phyloP scores from a whole-genome alignment of 2,329 filamentous ascomycete genomes.

The Fusarium falciforme region DNA sequence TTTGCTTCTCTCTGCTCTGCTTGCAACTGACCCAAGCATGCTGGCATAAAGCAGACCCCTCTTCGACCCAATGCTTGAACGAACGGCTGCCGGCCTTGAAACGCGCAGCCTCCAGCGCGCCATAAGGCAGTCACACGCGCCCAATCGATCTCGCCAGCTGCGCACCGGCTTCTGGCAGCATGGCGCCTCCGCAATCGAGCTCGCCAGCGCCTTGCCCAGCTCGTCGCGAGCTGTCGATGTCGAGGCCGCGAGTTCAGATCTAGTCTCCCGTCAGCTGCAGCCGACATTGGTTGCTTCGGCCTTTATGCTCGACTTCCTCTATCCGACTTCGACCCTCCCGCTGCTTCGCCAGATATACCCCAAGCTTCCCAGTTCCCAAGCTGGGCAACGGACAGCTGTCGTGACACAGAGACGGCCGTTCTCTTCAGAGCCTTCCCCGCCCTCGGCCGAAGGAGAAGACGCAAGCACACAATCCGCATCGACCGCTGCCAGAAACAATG shows the following conservation, averaged over 20 bases:
- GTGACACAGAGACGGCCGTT: conserved; percentile 42
- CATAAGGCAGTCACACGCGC: conserved; percentile 55
- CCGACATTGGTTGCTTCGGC: conserved; percentile 56
- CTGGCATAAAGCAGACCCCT: conserved; percentile 27
- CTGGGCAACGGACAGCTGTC: conserved; percentile 17
- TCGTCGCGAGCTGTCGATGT: conserved; percentile 43
- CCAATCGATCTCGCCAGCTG: conserved; percentile 57
- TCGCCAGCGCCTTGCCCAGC: conserved; percentile 56
- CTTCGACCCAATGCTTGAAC: conserved; percentile 64
- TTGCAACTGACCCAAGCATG: conserved; percentile 39
- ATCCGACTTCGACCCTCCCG: conserved; percentile 59
- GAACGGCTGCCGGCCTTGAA: conserved; percentile 67
- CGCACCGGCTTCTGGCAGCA: conserved; percentile 66
- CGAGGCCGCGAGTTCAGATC: conserved; percentile 37
- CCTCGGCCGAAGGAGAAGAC: not conserved
- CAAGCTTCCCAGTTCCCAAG: conserved; percentile 39
- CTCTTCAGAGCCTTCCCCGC: conserved; percentile 38
- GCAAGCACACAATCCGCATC: not conserved
- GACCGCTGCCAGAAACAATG: not conserved
- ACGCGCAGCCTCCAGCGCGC: conserved; percentile 66
- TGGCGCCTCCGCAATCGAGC: conserved; percentile 62
- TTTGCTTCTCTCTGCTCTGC: conserved; percentile 3
- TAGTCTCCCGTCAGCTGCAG: conserved; percentile 37
- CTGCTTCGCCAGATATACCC: conserved; percentile 55
- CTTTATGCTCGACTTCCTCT: conserved; percentile 68